Evolutionary conservation across 2,329 filamentous ascomycete species (phyloP).

Genomic region (Fusarium coicis): DNA sequence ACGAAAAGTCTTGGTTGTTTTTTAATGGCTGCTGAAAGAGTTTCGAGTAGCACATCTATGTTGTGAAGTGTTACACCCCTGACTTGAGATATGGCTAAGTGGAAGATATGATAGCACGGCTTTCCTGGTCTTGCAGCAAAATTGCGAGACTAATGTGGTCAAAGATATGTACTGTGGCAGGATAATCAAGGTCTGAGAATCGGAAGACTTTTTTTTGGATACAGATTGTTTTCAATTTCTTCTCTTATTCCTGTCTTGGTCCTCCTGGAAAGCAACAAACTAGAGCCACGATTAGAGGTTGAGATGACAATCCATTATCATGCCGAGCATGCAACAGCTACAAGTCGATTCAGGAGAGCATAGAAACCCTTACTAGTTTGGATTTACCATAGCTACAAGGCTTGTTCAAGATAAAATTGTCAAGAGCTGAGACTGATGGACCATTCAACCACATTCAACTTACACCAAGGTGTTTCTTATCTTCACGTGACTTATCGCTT

Average conservation of each 20-base stretch:
- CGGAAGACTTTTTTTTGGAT: not conserved
- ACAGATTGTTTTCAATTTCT: not conserved
- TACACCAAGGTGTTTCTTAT: constrained; percentile 10
- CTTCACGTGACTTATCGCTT: constrained; percentile 53
- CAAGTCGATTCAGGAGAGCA: no score
- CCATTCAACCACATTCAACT: not conserved
- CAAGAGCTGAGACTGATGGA: not conserved
- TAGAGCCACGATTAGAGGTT: not conserved
- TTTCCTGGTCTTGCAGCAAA: not conserved
- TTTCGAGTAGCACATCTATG: not conserved
- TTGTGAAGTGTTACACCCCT: not conserved
- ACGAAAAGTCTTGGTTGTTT: constrained; percentile 29
- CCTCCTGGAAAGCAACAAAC: not conserved
- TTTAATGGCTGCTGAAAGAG: not conserved
- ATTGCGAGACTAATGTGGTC: not conserved
- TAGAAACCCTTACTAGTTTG: not conserved
- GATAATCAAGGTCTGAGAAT: not conserved
- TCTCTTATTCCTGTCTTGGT: not conserved
- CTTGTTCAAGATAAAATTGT: not conserved
- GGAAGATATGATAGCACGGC: not conserved
- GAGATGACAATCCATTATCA: not conserved
- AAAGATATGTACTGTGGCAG: not conserved
- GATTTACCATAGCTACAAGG: not conserved
- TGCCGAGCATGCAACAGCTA: not conserved
- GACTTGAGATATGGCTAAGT: not conserved